Conservation (phyloP, 177 flowering plant genomes). For the Telopea speciosissima region DNA sequence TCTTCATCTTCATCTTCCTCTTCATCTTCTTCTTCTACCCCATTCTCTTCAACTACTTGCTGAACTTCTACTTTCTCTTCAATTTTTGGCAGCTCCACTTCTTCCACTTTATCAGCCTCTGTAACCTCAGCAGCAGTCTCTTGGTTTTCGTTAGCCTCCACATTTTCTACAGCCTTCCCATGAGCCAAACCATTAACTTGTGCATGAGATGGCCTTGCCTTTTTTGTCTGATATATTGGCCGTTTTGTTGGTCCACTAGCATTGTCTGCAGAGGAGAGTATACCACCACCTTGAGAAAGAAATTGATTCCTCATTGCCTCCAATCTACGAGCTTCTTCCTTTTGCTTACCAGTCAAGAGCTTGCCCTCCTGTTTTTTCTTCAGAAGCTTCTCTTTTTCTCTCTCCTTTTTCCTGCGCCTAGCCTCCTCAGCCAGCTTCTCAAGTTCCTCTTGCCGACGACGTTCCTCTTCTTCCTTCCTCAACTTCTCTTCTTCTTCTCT, state of each 20-base stretch:
- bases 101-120: slow-evolving; percentile 47
- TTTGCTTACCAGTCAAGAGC: slow-evolving; percentile 79
- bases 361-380: slow-evolving; percentile 84
- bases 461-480: slow-evolving; percentile 90
- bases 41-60: slow-evolving; percentile 39
- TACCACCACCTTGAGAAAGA: slow-evolving; percentile 44
- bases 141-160: slow-evolving; percentile 31
- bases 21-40: slow-evolving; percentile 32
- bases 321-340: slow-evolving; percentile 77
- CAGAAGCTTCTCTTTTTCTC: slow-evolving; percentile 77
- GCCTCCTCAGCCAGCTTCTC: slow-evolving; percentile 87
- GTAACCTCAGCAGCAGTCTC: slow-evolving; percentile 28
- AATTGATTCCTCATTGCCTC: slow-evolving; percentile 84
- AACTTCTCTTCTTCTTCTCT: slow-evolving; percentile 50
- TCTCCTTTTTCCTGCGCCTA: slow-evolving; percentile 73
- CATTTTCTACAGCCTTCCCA: slow-evolving; percentile 27
- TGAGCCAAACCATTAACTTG: slow-evolving; percentile 45
- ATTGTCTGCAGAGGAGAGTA: slow-evolving; percentile 36
- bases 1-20: slow-evolving; percentile 56
- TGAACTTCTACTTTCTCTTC: slow-evolving; percentile 37
- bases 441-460: slow-evolving; percentile 62
- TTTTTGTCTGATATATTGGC: slow-evolving; percentile 71
- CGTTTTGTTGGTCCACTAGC: slow-evolving; percentile 41
- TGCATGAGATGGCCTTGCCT: slow-evolving; percentile 42
- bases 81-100: slow-evolving; percentile 26